Percentiles rank a stretch among this genome's conserved stretches.
Evolutionary conservation across 2,329 filamentous ascomycete species (phyloP).

Genomic region (Trichophyton simii): DNA sequence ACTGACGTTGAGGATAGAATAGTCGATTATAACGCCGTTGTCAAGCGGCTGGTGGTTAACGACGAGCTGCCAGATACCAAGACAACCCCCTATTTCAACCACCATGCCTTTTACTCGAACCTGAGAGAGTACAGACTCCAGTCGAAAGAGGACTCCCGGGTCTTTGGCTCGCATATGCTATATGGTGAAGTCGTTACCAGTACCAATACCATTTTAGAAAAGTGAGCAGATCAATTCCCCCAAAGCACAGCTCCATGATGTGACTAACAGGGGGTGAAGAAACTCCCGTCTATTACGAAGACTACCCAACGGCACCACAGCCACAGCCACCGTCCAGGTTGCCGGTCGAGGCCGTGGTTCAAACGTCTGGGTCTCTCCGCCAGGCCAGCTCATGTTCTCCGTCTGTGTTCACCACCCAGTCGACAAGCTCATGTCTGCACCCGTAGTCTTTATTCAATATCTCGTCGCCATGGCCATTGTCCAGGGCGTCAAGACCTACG

Average conservation of each 20-base stretch:
- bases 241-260: too few species aligned
- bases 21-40: conserved; percentile 59
- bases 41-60: conserved; percentile 64
- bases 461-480: conserved; percentile 79
- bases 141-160: conserved; percentile 41
- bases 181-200: conserved; percentile 90
- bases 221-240: conserved; percentile 37
- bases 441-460: conserved; percentile 90
- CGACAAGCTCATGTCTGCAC: conserved; percentile 55
- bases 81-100: conserved; percentile 76
- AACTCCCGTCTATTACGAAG: conserved; percentile 65
- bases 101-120: conserved; percentile 62
- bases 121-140: conserved; percentile 54
- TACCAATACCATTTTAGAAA: conserved; percentile 86
- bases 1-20: conserved; percentile 42
- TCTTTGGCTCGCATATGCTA: conserved; percentile 66
- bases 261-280: conserved; percentile 30
- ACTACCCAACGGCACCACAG: conserved; percentile 74
- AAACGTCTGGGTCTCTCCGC: conserved; percentile 90
- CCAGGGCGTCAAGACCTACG: conserved; percentile 70
- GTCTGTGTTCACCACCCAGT: conserved; percentile 75
- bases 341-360: conserved; percentile 76
- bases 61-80: conserved; percentile 57
- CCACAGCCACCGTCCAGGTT: conserved; percentile 75
- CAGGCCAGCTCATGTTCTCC: conserved; percentile 76